Evolutionary conservation across 169 alveolate species (phyloP).

Genomic region (Plasmodium billcollinsi): DNA sequence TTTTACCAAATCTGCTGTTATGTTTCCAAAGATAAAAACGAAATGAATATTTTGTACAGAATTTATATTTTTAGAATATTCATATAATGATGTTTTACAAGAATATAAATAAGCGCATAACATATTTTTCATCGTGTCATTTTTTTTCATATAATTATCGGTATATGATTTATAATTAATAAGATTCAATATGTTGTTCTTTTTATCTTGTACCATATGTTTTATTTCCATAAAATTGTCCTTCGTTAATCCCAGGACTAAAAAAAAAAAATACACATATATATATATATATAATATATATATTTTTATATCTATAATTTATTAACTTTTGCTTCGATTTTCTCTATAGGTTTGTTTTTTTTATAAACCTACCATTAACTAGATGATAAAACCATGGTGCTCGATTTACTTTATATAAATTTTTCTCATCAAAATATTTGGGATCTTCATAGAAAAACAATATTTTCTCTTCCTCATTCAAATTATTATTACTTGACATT

Average conservation of each 20-base stretch:
- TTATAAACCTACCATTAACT: constrained; percentile 25
- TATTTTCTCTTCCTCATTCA: constrained; percentile 3
- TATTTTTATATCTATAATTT: too few species aligned
- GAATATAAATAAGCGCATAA: constrained; percentile 62
- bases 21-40: constrained; percentile 72
- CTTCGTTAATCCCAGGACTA: constrained; percentile 40
- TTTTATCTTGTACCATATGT: constrained; percentile 39
- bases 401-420: constrained; percentile 33
- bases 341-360: constrained; percentile 8
- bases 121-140: constrained; percentile 25
- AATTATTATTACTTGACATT: constrained; percentile 25
- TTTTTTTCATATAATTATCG: constrained; percentile 31
- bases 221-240: constrained; percentile 58
- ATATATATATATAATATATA: neutral
- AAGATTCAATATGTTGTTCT: constrained; percentile 45
- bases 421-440: constrained; percentile 30
- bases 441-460: constrained; percentile 73
- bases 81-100: constrained; percentile 43
- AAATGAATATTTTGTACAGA: constrained; percentile 22
- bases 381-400: constrained; percentile 77
- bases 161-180: constrained; percentile 42
- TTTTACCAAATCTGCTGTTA: constrained; percentile 74
- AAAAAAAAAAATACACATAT: neutral
- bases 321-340: neutral
- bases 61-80: constrained; percentile 35